Evolutionary conservation across 495 filamentous ascomycete species (phyloP).

Genomic region (Aspergillus leporis): DNA sequence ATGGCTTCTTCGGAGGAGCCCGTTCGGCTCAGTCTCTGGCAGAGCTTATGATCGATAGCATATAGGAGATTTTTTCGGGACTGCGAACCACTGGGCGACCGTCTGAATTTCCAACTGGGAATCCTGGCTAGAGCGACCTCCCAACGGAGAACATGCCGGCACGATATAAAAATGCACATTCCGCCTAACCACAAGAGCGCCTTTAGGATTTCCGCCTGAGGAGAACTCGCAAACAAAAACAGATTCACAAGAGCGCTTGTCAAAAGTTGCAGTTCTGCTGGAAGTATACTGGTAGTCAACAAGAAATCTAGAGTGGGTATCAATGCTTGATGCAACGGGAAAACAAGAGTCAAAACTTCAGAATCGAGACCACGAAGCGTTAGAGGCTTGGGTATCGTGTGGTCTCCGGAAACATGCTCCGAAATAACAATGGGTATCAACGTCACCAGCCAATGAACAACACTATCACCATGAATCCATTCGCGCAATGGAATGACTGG

Average conservation of each 20-base stretch:
- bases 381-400: conserved; percentile 31
- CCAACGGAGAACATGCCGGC: conserved; percentile 78
- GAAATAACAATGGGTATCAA: conserved; percentile 59
- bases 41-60: conserved; percentile 49
- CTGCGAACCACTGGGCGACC: conserved; percentile 46
- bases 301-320: conserved; percentile 72
- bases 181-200: conserved; percentile 87
- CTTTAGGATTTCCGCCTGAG: conserved; percentile 81
- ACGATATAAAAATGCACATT: conserved; percentile 69
- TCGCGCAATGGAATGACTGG: conserved; percentile 64
- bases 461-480: conserved; percentile 55
- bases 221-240: conserved; percentile 72
- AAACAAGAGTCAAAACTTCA: conserved; percentile 70
- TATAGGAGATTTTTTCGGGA: conserved; percentile 52
- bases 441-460: conserved; percentile 72
- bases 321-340: conserved; percentile 83
- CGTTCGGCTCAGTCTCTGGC: conserved; percentile 41
- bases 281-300: conserved; percentile 81
- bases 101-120: conserved; percentile 85
- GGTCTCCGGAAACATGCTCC: conserved; percentile 40
- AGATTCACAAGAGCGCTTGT: conserved; percentile 82
- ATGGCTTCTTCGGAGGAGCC: conserved; percentile 35
- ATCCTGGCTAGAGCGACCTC: conserved; percentile 83
- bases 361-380: conserved; percentile 46
- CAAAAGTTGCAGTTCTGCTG: conserved; percentile 84